These are phyloP conservation scores for Effrenium voratum DNA, from an alignment of 73 alveolate species.

Conservation along the genomic window DNA sequence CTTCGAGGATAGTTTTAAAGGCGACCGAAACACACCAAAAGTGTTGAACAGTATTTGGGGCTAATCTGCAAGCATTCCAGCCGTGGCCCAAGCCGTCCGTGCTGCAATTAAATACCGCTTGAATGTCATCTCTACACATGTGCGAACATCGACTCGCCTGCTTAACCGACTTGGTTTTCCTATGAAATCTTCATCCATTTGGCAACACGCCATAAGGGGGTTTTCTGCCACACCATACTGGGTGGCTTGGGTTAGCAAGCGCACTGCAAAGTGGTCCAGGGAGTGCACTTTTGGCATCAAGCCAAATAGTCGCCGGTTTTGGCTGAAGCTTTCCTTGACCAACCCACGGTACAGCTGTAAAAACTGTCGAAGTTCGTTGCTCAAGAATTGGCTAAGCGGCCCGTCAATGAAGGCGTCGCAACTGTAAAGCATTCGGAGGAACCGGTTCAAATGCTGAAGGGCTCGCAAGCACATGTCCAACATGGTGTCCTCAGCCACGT, in stretches of 20 bases:
- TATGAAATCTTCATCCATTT: not conserved
- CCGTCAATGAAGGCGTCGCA: not conserved
- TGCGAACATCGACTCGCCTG: not conserved
- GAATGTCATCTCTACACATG: not conserved
- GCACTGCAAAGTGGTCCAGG: not conserved
- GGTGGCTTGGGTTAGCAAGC: not conserved
- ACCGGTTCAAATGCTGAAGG: not conserved
- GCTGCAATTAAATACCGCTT: not conserved
- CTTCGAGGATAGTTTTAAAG: too few relatives aligned
- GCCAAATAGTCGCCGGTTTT: not conserved
- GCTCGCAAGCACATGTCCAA: not conserved
- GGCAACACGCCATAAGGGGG: not conserved
- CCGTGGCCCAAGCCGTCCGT: not conserved
- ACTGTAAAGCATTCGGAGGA: not conserved
- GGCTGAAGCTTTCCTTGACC: not conserved
- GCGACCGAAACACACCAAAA: too few relatives aligned
- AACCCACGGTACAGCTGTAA: not conserved
- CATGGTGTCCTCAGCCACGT: not conserved
- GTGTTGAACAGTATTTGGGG: too few relatives aligned
- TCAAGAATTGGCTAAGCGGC: too few relatives aligned
- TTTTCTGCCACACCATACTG: not conserved
- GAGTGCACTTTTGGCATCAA: not conserved
- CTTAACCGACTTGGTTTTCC: not conserved
- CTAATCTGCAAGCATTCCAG: not conserved
- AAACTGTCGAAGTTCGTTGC: not conserved